Evolutionary conservation across 352 stramenopile species (phyloP), one percentile per base, ranked within the genome.

Genomic region (Phytophthora niederhauseri): DNA sequence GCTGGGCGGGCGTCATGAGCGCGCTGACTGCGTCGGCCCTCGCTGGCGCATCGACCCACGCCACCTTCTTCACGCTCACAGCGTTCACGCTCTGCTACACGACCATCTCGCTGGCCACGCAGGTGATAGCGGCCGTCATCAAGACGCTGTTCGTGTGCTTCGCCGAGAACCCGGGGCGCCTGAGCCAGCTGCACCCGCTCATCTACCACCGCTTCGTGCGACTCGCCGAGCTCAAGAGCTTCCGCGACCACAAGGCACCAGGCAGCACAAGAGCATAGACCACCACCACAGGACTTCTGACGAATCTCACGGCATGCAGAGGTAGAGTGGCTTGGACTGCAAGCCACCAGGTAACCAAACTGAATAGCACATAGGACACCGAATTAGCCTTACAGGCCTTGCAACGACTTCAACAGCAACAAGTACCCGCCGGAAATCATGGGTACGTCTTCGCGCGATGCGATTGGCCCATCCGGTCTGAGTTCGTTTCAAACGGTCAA

Each of bases 81-180:
- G 82, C 81, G 68, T 96, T 96, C 53, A 73, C 87, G 17, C 66
- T 94, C 12, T 90, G 84, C 73, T 94, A 96, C 74, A 94, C 85
- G 48, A 91, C 84, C 53, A 74, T 94, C 17, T 93, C 87, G 41
- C 77, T 93, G 61, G 81, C 85, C 14, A 92, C 82, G 34, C 85
- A 92, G 66, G 78, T 92, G 45, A 78, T 94, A 28, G 75, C 77
- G 12, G 85, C 85, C 0, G 84, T 92, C 20, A 91, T 95, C 65
- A 95, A 96, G 77, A 95, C 89, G 24, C 68, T 96, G 19, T 96
- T 94, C 64, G 85, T 96, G 43, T 96, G 89, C 76, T 96, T 96
- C 57, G 87, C 89, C 3, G 84, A 95, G 73, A 90, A 92, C 60
- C 89, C 89, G 20, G 78, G 68, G 20, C 85, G 85, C 12, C 68